Base-by-base conservation (phyloP, 768 basidiomycete genomes). In the Albatrellus ellisii region DNA sequence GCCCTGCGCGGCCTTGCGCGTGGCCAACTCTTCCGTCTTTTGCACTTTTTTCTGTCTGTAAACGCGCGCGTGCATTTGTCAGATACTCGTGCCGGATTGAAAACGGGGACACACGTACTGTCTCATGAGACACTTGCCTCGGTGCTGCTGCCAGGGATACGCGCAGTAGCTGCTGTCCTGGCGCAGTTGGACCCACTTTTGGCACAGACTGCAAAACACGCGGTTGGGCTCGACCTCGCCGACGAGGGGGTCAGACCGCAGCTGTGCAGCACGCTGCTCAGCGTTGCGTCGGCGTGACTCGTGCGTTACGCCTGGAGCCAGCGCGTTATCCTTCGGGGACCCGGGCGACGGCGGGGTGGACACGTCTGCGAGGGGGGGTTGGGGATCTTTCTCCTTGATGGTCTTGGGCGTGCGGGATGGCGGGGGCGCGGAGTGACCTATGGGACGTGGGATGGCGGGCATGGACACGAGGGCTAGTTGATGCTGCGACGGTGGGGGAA, bases 101-200 rank as follows among this genome's bases (percentile, higher is more conserved):
- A 22, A 21, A 42, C 29, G 31, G 26, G n/a, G n/a, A n/a, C n/a
- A n/a, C 31, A 73, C 76, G 54, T 56, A 85, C 82, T 75, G 68
- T 53, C 80, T 60, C n/a, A 73, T 70, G 34, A 82, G 56, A 62
- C 84, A 86, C 58, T 84, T 87, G 20, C 67, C 71, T 15, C 79
- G 71, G 57, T 87, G 84, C 60, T 82, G 79, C 44, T 76, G 55
- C 84, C 83, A 87, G 28, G 84, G 83, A 54, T 85, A 83, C 40
- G 83, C 79, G 49, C 83, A 87, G 56, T 79, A 87, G 8, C 74
- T 73, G 46, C 73, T 76, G 50, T 87, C 83, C 55, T 84, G 82
- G 31, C 84, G 59, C 15, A 87, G 66, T 57, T 86, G 84, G 1
- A 87, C 81, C 84, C 84, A 87, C 58, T 86, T 85, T 52, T 71